Conservation (phyloP, 352 stramenopile genomes). For the Globisporangium echinulatum region DNA sequence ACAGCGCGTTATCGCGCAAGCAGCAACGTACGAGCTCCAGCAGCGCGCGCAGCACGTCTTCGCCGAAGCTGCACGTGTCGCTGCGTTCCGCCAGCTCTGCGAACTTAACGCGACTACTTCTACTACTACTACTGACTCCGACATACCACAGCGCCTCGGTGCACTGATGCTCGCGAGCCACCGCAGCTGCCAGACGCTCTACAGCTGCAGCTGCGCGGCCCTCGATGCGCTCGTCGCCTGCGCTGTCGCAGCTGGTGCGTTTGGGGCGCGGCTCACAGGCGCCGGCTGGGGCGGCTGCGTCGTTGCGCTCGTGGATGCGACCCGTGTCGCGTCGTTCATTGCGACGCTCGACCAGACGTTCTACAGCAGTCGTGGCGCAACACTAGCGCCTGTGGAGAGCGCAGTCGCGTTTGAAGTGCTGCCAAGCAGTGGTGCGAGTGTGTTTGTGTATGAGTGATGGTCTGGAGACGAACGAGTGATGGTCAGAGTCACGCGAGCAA, state of each 20-base stretch:
- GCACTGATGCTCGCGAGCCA: slow-evolving; percentile 68
- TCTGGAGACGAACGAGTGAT: no score
- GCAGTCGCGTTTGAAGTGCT: no score
- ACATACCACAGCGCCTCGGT: slow-evolving; percentile 21
- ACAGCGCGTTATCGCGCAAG: slow-evolving; percentile 28
- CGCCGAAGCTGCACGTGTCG: slow-evolving; percentile 56
- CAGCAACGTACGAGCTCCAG: slow-evolving; percentile 33
- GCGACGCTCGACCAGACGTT: no score
- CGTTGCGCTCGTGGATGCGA: slow-evolving; percentile 36
- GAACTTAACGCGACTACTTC: no score
- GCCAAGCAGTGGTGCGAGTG: no score
- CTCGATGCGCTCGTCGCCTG: slow-evolving; percentile 61
- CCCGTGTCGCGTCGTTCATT: no score
- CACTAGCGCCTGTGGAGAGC: no score
- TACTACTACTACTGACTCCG: not conserved
- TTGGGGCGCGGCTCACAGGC: slow-evolving; percentile 69
- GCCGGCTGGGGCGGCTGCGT: slow-evolving; percentile 83
- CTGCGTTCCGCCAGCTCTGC: slow-evolving; percentile 32
- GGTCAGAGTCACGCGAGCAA: slow-evolving; percentile 18
- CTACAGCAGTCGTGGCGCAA: no score
- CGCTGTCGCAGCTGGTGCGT: slow-evolving; percentile 32
- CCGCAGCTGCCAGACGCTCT: slow-evolving; percentile 48
- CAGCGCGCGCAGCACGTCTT: slow-evolving; percentile 68
- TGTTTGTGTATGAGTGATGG: no score
- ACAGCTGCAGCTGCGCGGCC: slow-evolving; percentile 73